phyloP scores from a whole-genome alignment of 495 filamentous ascomycete species.

The Aspergillus hancockii region DNA sequence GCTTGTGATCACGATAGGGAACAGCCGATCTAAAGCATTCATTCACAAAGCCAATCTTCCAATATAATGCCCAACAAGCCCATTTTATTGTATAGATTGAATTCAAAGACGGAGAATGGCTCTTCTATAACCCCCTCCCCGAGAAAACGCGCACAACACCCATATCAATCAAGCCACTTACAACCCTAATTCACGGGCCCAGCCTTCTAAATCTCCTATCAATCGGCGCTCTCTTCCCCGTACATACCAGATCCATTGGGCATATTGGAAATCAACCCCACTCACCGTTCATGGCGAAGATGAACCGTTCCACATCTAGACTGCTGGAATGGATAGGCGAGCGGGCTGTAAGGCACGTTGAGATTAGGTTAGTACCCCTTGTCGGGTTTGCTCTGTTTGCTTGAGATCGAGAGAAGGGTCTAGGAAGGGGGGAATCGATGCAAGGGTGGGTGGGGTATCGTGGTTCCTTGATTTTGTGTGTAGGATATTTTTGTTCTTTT shows the following conservation, averaged over 20 bases:
- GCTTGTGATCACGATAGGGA: too few species aligned
- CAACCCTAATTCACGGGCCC: too few species aligned
- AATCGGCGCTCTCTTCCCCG: not conserved
- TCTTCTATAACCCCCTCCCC: too few species aligned
- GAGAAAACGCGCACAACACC: too few species aligned
- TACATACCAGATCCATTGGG: not conserved
- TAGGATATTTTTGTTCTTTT: not conserved
- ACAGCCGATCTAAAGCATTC: too few species aligned
- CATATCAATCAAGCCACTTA: too few species aligned
- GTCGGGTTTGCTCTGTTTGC: not conserved
- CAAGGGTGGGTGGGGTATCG: not conserved
- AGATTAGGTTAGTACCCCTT: not conserved
- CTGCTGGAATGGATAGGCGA: not conserved
- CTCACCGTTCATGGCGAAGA: not conserved
- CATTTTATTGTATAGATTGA: too few species aligned
- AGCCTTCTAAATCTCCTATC: not conserved
- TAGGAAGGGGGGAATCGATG: not conserved
- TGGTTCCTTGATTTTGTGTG: too few species aligned
- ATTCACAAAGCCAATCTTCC: too few species aligned
- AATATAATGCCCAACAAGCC: too few species aligned
- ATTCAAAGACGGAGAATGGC: too few species aligned
- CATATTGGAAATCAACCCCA: not conserved
- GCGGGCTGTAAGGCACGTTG: not conserved
- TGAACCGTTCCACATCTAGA: not conserved
- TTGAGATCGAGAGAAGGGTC: not conserved